phyloP scores from a whole-genome alignment of 164 flowering plant genomes.

The Vitis labrusca region DNA sequence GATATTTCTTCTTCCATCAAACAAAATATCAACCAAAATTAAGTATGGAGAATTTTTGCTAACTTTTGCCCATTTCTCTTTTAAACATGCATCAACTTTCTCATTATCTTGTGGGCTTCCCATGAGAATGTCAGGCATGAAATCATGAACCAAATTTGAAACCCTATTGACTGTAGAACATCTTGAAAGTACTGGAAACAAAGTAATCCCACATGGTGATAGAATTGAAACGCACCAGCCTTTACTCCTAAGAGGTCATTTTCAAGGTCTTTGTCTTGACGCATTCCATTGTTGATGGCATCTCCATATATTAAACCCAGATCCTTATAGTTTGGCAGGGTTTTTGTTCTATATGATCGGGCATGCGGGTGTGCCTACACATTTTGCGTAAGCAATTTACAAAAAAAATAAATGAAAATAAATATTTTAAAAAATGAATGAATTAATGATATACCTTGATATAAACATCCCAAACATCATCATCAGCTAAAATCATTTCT shows the following conservation, averaged over 20 bases:
- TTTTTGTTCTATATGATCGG: constrained; percentile 41
- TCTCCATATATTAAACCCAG: constrained; percentile 39
- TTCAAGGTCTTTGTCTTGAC: constrained; percentile 20
- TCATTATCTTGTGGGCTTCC: not conserved
- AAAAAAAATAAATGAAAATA: not conserved
- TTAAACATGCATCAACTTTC: not conserved
- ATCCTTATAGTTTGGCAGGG: constrained; percentile 43
- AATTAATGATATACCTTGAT: constrained; percentile 40
- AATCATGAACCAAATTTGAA: not conserved
- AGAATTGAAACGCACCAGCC: constrained; percentile 29
- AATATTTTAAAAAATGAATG: not conserved
- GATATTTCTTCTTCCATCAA: not conserved
- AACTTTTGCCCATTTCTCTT: not conserved
- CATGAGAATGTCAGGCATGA: not conserved
- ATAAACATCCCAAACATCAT: constrained; percentile 57
- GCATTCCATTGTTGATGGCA: constrained; percentile 15
- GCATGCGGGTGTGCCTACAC: constrained; percentile 47
- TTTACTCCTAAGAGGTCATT: constrained; percentile 20
- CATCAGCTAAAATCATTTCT: constrained; percentile 46
- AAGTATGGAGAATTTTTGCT: not conserved
- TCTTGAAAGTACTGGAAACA: not conserved
- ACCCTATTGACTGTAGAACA: not conserved
- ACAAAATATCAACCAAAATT: not conserved
- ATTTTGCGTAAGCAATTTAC: constrained; percentile 2
- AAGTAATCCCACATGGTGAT: not conserved